A percentile compares a stretch with the other conserved stretches of the same genome.
phyloP scores from a whole-genome alignment of 106 monocot species.

The Posidonia australis region DNA sequence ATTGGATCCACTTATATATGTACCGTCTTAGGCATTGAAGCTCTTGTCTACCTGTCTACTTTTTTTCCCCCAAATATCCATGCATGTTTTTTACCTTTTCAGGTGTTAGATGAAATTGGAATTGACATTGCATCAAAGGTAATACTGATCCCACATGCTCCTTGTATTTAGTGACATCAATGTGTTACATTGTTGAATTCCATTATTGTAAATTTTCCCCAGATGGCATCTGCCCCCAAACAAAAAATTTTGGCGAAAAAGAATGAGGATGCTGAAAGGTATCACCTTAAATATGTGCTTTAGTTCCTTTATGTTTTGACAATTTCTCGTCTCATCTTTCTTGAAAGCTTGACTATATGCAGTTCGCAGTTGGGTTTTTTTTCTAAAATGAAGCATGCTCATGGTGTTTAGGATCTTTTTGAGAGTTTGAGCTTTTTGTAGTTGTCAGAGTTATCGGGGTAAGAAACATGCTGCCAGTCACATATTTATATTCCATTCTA shows the following conservation, averaged over 20 bases:
- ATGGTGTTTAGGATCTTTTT: too few species aligned
- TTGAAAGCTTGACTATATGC: background rate
- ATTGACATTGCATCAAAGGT: slow-evolving; percentile 90
- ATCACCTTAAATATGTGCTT: background rate
- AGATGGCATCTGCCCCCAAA: slow-evolving; percentile 12
- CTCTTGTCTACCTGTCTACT: too few species aligned
- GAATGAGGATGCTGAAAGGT: slow-evolving; percentile 3
- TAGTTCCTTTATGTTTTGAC: background rate
- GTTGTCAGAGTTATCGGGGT: too few species aligned
- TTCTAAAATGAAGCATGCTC: too few species aligned
- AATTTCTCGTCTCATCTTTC: background rate
- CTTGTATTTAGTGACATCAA: background rate
- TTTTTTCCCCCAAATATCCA: background rate
- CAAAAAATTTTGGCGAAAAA: background rate
- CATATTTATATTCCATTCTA: too few species aligned
- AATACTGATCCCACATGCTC: background rate
- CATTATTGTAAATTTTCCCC: background rate
- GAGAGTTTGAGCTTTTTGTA: too few species aligned
- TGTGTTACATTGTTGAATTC: background rate
- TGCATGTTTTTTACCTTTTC: slow-evolving; percentile 5
- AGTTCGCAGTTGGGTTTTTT: too few species aligned
- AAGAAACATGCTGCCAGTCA: too few species aligned
- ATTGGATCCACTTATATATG: too few species aligned
- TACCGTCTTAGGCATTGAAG: too few species aligned
- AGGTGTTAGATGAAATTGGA: slow-evolving; percentile 99